Evolutionary conservation across 1,284 basidiomycete species (phyloP), one percentile per base, ranked within the genome.

Genomic region (Ceratobasidium sp.): DNA sequence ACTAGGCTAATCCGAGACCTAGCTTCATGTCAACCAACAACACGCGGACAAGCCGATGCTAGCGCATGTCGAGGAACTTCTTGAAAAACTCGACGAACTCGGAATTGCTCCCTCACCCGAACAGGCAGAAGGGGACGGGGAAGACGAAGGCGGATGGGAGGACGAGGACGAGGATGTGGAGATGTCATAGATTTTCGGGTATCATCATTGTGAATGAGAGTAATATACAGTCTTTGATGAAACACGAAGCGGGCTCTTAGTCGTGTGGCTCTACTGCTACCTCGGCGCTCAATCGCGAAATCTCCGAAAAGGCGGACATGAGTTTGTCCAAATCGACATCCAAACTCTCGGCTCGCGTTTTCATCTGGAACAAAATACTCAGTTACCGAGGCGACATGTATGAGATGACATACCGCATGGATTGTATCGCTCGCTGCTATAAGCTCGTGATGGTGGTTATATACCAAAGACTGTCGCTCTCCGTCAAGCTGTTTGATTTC

Each of bases 401-500:
- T 16, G 21, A 21, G 23, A 16, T 18, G 14, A 79, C 88, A 52
- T 81, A 94, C 93, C 26, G 90, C 88, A 73, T 89, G 88, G 75
- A 97, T 96, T 5, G 95, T 97, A 77, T 95, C 93, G 75, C 91
- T 93, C 0, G 94, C 95, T 0, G 92, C 92, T 58, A 97, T 95
- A 23, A 97, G 88, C 77, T 97, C 94, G 76, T 96, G 94, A 78
- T 97, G 94, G 77, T 97, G 94, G 76, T 97, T 96, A 79, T 97
- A 97, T 2, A 97, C 95, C 45, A 97, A 83, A 23, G 92, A 92
- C 79, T 97, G 95, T 36, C 93, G 85, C 78, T 96, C 94, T 76
- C 91, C 89, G 73, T 96, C 93, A 3, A 97, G 82, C 76, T 96
- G 88, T 52, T 92, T 85, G 73, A 97, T 96, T 80, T 96, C 93